Base-by-base conservation (phyloP, 495 filamentous ascomycete genomes). In the Penicillium paxilli region DNA sequence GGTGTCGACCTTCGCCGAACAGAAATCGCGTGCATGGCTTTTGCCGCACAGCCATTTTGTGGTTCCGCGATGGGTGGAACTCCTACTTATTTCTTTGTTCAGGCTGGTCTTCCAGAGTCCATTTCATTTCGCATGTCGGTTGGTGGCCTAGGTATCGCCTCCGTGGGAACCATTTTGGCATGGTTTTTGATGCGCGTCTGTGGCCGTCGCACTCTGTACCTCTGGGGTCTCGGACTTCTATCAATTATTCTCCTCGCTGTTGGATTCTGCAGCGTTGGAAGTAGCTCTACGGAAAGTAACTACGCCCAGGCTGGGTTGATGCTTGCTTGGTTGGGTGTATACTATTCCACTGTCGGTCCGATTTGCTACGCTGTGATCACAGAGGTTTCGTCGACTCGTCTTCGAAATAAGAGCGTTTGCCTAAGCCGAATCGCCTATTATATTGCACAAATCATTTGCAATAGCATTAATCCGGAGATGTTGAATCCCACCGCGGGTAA, bases 131-230 rank as follows among this genome's bases (percentile, higher is more conserved):
- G 80, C 42, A 85, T 91, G 57, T 80, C 83, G 16, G 72, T 90
- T 25, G 86, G 87, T 5, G 82, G 87, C 65, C 88, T 89, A 62
- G 85, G 72, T 5, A 85, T 92, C 48, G 87, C 85, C 68, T 84
- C 85, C 67, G 80, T 78, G 8, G 87, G 87, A 16, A 84, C 85
- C 1, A 81, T 90, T 40, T 79, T 81, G 6, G 80, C 87, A 4
- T 90, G 86, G 87, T 82, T 81, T 47, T 66, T 92, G 49, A 89
- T 90, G 79, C 78, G 74, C 20, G 52, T 80, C 1, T 9, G 10
- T 7, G 28, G 28, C 3, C 28, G 28, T 1, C 28, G 28, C 28
- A 32, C 10, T 3, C 14, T 32, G 28, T 32, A 11, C 28, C 10
- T 32, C 0, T 11, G 10, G 10, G 28, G 28, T 32, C 28, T 32